Percentiles rank a stretch among this genome's conserved stretches.
Evolutionary conservation across 2,329 filamentous ascomycete species (phyloP).

Genomic region (Dryadomyces quercivorus): DNA sequence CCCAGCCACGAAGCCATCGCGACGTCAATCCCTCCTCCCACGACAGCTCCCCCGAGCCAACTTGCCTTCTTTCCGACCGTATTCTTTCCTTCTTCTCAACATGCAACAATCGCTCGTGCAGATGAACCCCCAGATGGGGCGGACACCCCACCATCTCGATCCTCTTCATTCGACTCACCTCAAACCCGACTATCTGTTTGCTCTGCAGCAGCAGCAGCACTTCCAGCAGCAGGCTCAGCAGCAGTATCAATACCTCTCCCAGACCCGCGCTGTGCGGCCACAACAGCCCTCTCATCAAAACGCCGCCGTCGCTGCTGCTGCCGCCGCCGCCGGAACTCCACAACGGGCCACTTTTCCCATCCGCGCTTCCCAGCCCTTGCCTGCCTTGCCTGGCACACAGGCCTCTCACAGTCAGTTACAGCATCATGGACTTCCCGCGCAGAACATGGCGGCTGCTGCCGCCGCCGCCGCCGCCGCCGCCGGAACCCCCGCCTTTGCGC

Average conservation of each 20-base stretch:
- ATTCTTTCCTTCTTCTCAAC: background rate
- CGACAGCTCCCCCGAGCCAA: slow-evolving; percentile 11
- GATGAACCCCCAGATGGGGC: slow-evolving; percentile 36
- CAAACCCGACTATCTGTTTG: slow-evolving; percentile 17
- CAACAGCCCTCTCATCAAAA: background rate
- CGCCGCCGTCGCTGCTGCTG: background rate
- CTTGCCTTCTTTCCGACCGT: background rate
- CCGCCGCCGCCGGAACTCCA: slow-evolving; percentile 11
- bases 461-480: slow-evolving; percentile 6
- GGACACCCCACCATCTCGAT: slow-evolving; percentile 27
- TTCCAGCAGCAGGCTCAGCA: slow-evolving; percentile 8
- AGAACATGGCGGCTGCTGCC: slow-evolving; percentile 6
- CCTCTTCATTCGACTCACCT: slow-evolving; percentile 17
- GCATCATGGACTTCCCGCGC: slow-evolving; percentile 14
- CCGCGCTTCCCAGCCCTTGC: slow-evolving; percentile 21
- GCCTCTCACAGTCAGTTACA: slow-evolving; percentile 11
- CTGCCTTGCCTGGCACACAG: slow-evolving; percentile 7
- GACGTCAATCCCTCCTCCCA: background rate
- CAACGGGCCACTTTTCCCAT: slow-evolving; percentile 22
- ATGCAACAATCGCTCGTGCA: slow-evolving; percentile 35
- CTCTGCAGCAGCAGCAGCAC: slow-evolving; percentile 11
- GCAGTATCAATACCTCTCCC: slow-evolving; percentile 8
- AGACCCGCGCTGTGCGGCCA: slow-evolving; percentile 4
- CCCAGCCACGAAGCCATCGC: background rate
- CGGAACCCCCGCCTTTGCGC: background rate